A percentile compares a stretch with the other conserved stretches of the same genome.
phyloP scores from a whole-genome alignment of 345 rosid genomes.

The Rhodamnia argentea region DNA sequence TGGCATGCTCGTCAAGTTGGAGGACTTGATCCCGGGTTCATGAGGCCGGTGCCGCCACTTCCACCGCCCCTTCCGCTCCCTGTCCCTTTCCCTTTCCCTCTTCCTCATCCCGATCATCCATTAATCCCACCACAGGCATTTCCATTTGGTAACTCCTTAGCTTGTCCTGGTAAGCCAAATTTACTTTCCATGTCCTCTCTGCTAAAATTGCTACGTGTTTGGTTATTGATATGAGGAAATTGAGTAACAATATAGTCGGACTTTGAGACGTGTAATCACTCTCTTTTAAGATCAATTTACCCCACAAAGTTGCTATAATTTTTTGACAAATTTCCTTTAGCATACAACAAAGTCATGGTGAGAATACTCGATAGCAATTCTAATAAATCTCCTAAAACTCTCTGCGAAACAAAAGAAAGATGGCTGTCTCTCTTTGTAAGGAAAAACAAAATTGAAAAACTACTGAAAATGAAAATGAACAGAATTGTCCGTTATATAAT shows the following conservation, averaged over 20 bases:
- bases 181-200: neutral
- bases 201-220: neutral
- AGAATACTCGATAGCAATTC: neutral
- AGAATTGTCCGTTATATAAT: too few relatives aligned
- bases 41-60: constrained; percentile 28
- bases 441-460: too few relatives aligned
- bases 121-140: constrained; percentile 32
- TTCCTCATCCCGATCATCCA: constrained; percentile 12
- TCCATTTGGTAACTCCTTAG: constrained; percentile 24
- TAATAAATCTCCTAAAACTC: too few relatives aligned
- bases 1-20: constrained; percentile 27
- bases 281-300: too few relatives aligned
- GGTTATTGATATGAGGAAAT: neutral
- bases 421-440: too few relatives aligned
- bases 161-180: constrained; percentile 33
- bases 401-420: too few relatives aligned
- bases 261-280: too few relatives aligned
- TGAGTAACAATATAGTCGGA: too few relatives aligned
- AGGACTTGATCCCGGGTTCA: constrained; percentile 40
- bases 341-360: too few relatives aligned
- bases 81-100: constrained; percentile 12
- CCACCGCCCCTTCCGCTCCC: neutral
- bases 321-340: too few relatives aligned
- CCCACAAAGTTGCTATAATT: too few relatives aligned
- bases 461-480: too few relatives aligned